Evolutionary conservation across 148 eudicot genomes (phyloP).

Genomic region (Polygonum maritimum): DNA sequence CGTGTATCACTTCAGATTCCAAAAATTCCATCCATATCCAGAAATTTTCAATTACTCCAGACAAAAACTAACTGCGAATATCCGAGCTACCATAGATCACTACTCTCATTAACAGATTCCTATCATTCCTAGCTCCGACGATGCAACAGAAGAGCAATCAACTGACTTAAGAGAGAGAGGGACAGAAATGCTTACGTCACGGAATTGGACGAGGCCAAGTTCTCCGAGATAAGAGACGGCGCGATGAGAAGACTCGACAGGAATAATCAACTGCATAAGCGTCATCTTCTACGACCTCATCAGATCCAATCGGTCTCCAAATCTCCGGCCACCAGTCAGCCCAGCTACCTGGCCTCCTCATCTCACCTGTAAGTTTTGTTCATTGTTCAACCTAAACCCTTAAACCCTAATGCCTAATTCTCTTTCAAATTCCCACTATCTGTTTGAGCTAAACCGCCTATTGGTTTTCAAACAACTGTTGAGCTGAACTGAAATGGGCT

Average conservation of each 20-base stretch:
- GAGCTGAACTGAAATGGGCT: too few species aligned
- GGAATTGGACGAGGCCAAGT: slow-evolving; percentile 89
- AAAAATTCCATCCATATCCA: background rate
- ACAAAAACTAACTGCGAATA: background rate
- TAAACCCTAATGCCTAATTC: too few species aligned
- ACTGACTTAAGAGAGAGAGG: background rate
- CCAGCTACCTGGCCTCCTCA: too few species aligned
- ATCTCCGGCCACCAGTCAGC: too few species aligned
- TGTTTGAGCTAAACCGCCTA: too few species aligned
- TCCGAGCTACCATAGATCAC: background rate
- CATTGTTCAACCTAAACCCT: too few species aligned
- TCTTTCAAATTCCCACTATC: too few species aligned
- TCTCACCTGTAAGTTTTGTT: too few species aligned
- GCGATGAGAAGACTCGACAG: slow-evolving; percentile 91
- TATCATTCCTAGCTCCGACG: background rate
- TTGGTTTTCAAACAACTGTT: too few species aligned
- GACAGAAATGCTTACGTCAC: slow-evolving; percentile 47
- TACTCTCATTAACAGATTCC: background rate
- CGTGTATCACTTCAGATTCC: background rate
- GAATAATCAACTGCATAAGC: slow-evolving; percentile 76
- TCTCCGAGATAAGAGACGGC: slow-evolving; percentile 88
- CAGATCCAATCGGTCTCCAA: slow-evolving; percentile 53
- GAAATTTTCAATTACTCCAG: background rate
- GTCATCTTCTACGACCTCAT: slow-evolving; percentile 98
- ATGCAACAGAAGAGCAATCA: background rate